Evolutionary conservation across 1,284 basidiomycete species (phyloP).

Genomic region (Flammula alnicola): DNA sequence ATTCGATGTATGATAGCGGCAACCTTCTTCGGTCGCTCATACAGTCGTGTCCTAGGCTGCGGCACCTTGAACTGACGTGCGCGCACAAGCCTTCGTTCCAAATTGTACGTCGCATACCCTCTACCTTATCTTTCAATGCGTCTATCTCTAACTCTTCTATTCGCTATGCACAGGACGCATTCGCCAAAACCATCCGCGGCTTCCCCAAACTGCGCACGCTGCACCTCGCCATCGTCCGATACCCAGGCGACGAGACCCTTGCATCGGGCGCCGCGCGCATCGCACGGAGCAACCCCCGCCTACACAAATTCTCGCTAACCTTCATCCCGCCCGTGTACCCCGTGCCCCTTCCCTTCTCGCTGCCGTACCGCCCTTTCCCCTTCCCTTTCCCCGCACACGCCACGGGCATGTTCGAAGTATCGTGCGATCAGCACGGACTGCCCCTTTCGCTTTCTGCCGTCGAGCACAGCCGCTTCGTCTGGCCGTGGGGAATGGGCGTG

Average conservation of each 20-base stretch:
- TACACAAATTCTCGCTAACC: conserved; percentile 62
- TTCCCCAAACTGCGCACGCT: conserved; percentile 66
- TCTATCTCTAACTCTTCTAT: too few relatives aligned
- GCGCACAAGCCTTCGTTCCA: conserved; percentile 72
- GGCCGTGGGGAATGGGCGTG: conserved; percentile 48
- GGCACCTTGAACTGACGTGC: conserved; percentile 65
- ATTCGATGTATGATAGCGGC: conserved; percentile 74
- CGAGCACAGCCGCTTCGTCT: conserved; percentile 41
- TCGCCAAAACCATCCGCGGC: conserved; percentile 58
- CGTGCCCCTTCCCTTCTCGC: conserved; percentile 43
- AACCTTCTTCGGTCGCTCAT: conserved; percentile 67
- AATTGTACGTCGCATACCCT: too few relatives aligned
- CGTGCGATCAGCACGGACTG: conserved; percentile 52
- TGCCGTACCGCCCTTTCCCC: conserved; percentile 42
- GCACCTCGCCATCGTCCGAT: conserved; percentile 63
- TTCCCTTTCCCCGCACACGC: conserved; percentile 33
- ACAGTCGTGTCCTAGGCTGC: conserved; percentile 63
- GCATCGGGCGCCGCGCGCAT: conserved; percentile 60
- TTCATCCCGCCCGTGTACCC: conserved; percentile 56
- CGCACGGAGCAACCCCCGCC: conserved; percentile 65
- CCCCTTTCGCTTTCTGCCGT: conserved; percentile 42
- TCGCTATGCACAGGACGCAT: too few relatives aligned
- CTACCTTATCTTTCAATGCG: too few relatives aligned
- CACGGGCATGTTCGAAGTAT: conserved; percentile 60
- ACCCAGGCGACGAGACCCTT: conserved; percentile 66